phyloP scores from a whole-genome alignment of 192 early-diverging fungal species.

The Umbelopsis ramanniana region DNA sequence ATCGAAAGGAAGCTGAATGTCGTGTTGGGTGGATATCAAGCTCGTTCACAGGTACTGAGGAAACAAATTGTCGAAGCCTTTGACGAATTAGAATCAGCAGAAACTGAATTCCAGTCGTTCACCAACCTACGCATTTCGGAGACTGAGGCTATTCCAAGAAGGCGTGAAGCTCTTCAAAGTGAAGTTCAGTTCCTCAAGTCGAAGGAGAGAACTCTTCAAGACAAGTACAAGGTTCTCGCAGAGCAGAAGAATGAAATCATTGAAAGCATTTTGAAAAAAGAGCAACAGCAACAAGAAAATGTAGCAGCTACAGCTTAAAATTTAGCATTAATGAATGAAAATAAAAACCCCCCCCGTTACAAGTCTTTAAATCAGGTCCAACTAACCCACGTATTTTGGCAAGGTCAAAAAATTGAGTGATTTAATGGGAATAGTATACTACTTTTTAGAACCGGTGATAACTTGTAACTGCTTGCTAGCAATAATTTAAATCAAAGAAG shows the following conservation, averaged over 20 bases:
- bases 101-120: constrained; percentile 67
- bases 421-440: neutral
- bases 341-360: neutral
- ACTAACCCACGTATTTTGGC: too few relatives aligned
- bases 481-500: neutral
- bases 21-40: constrained; percentile 83
- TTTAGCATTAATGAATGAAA: neutral
- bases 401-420: neutral
- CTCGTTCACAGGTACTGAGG: constrained; percentile 64
- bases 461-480: neutral
- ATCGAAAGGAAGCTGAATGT: constrained; percentile 83
- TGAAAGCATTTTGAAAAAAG: constrained; percentile 24
- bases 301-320: neutral
- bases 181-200: constrained; percentile 53
- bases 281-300: constrained; percentile 4
- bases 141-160: constrained; percentile 59
- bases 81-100: constrained; percentile 61
- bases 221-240: constrained; percentile 62
- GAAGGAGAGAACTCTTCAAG: constrained; percentile 67
- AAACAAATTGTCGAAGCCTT: constrained; percentile 61
- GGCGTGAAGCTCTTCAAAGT: constrained; percentile 59
- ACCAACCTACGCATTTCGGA: constrained; percentile 59
- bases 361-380: too few relatives aligned
- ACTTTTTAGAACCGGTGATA: neutral
- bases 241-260: constrained; percentile 53